These are phyloP conservation scores for Arxiozyma bovina DNA, from an alignment of 1,139 yeast genomes.

Conservation along the genomic window DNA sequence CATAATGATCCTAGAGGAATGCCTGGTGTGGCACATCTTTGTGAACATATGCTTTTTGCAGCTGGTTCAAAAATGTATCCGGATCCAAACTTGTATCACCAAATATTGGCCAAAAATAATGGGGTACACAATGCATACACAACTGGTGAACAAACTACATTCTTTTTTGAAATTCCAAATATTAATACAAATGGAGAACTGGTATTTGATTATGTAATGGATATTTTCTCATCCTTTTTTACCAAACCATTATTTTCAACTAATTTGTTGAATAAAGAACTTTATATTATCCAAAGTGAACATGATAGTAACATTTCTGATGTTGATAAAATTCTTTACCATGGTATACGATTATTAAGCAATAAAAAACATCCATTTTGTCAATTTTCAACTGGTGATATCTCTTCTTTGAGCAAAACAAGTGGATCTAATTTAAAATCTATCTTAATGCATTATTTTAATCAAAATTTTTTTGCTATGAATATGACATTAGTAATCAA, in stretches of 20 bases:
- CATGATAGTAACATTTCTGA: slow-evolving; percentile 44
- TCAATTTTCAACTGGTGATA: slow-evolving; percentile 69
- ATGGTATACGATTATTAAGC: slow-evolving; percentile 48
- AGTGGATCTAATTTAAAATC: slow-evolving; percentile 48
- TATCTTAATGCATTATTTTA: slow-evolving; percentile 44
- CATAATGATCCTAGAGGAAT: slow-evolving; percentile 47
- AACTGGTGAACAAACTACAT: slow-evolving; percentile 54
- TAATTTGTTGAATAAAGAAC: slow-evolving; percentile 38
- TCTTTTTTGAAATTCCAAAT: slow-evolving; percentile 49
- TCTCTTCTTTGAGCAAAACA: slow-evolving; percentile 45
- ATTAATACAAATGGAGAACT: slow-evolving; percentile 25
- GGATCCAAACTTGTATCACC: slow-evolving; percentile 39
- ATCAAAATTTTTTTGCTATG: slow-evolving; percentile 41
- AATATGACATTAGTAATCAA: slow-evolving; percentile 50
- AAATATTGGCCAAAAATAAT: slow-evolving; percentile 38
- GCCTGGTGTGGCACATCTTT: slow-evolving; percentile 63
- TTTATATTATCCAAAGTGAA: slow-evolving; percentile 54
- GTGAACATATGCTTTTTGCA: slow-evolving; percentile 56
- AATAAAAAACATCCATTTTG: slow-evolving; percentile 47
- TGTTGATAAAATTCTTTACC: slow-evolving; percentile 43
- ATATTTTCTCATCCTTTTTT: slow-evolving; percentile 47
- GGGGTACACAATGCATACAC: slow-evolving; percentile 62
- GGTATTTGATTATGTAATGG: slow-evolving; percentile 38
- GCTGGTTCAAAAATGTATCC: slow-evolving; percentile 52
- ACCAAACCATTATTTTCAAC: slow-evolving; percentile 42